A percentile compares a stretch with the other conserved stretches of the same genome.
Conservation (phyloP, 1,139 yeast species). For the Saccharomyces hybrid region DNA sequence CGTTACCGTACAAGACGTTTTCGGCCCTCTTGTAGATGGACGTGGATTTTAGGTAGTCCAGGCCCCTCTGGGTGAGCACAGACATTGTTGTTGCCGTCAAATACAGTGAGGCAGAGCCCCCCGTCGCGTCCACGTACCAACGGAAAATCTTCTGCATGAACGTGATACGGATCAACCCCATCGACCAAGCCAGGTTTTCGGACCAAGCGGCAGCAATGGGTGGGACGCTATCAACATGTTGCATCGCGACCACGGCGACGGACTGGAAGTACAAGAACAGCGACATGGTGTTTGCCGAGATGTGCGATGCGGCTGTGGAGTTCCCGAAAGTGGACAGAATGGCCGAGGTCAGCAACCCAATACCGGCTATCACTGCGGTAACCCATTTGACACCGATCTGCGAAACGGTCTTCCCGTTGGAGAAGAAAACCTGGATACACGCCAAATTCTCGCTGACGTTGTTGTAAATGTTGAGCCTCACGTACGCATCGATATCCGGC, state of each 20-base stretch:
- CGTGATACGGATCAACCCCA: conserved; percentile 63
- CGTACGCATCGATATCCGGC: conserved; percentile 75
- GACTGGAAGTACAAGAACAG: conserved; percentile 71
- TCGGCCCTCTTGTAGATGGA: conserved; percentile 30
- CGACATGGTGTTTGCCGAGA: conserved; percentile 70
- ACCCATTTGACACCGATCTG: conserved; percentile 83
- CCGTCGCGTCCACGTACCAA: conserved; percentile 78
- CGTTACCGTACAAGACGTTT: conserved; percentile 38
- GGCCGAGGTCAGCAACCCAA: conserved; percentile 64
- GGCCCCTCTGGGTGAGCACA: conserved; percentile 65
- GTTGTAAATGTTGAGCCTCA: conserved; percentile 42
- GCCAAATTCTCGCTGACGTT: conserved; percentile 41
- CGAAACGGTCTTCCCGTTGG: conserved; percentile 68
- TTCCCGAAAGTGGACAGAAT: conserved; percentile 67
- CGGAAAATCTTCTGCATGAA: conserved; percentile 75
- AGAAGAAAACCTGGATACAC: conserved; percentile 61
- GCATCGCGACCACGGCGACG: conserved; percentile 68
- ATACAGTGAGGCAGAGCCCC: conserved; percentile 63
- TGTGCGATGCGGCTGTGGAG: conserved; percentile 73
- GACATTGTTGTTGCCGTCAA: conserved; percentile 53
- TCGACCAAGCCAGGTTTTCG: conserved; percentile 78
- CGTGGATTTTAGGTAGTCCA: conserved; percentile 27
- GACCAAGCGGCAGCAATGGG: conserved; percentile 81
- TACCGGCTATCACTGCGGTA: conserved; percentile 72
- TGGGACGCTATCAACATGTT: conserved; percentile 64